These are phyloP conservation scores for Candida adriatica DNA, from an alignment of 805 yeast species.

Conservation along the genomic window DNA sequence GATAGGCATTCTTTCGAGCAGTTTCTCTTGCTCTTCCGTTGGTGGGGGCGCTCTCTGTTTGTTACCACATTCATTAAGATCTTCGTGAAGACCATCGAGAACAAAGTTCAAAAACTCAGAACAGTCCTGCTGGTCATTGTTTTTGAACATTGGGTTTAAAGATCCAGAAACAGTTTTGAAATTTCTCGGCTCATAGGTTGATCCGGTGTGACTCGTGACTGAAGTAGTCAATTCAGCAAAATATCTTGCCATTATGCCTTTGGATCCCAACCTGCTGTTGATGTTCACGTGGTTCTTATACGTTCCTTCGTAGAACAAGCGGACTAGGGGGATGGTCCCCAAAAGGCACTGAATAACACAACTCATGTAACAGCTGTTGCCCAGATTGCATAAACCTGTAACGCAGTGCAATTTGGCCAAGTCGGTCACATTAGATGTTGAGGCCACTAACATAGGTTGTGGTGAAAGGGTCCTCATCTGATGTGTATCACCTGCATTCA, in stretches of 20 bases:
- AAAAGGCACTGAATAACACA: conserved; percentile 81
- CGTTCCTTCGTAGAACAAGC: conserved; percentile 52
- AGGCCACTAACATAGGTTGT: conserved; percentile 5
- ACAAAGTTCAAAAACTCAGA: conserved; percentile 73
- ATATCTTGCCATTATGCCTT: conserved; percentile 66
- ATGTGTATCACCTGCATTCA: neutral
- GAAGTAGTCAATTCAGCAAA: conserved; percentile 55
- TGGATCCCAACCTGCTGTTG: conserved; percentile 69
- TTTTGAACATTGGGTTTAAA: conserved; percentile 56
- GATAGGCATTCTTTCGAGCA: conserved; percentile 66
- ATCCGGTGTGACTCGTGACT: conserved; percentile 41
- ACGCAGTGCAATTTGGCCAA: conserved; percentile 28
- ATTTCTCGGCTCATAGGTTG: conserved; percentile 47
- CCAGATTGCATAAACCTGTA: conserved; percentile 74
- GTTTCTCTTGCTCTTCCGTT: conserved; percentile 62
- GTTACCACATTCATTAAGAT: conserved; percentile 60
- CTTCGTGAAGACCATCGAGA: conserved; percentile 77
- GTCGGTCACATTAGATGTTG: conserved; percentile 1
- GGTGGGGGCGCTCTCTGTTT: conserved; percentile 50
- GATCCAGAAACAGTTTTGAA: conserved; percentile 67
- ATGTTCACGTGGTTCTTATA: conserved; percentile 66
- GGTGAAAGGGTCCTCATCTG: conserved; percentile 6
- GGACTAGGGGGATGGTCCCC: conserved; percentile 61
- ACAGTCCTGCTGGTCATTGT: conserved; percentile 77
- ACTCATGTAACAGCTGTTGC: conserved; percentile 92